phyloP scores from a whole-genome alignment of 345 rosid species.

The Citrus glauca region DNA sequence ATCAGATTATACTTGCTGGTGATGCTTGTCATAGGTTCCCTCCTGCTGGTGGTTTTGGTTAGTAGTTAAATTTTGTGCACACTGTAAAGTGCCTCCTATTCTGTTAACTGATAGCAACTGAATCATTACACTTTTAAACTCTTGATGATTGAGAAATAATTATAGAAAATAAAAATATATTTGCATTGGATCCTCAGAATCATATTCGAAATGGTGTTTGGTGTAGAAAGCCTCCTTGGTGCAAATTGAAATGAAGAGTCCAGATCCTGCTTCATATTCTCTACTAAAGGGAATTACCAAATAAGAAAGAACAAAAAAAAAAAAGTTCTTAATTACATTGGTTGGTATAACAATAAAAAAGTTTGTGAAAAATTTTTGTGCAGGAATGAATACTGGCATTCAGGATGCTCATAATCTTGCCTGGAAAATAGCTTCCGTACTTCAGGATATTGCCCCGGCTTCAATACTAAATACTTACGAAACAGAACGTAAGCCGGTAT shows the following conservation, averaged over 20 bases:
- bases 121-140: not conserved
- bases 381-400: conserved; percentile 98
- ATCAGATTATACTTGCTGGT: conserved; percentile 73
- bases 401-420: conserved; percentile 98
- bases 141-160: not conserved
- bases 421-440: conserved; percentile 80
- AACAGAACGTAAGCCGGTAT: conserved; percentile 85
- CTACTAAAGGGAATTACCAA: not conserved
- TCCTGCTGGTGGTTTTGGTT: conserved; percentile 98
- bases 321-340: not conserved
- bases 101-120: not conserved
- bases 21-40: conserved; percentile 98
- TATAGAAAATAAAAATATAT: not conserved
- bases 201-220: not conserved
- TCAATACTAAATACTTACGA: conserved; percentile 73
- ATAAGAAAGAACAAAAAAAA: no score
- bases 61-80: conserved; percentile 20
- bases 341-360: not conserved
- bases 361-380: not conserved
- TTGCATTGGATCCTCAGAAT: not conserved
- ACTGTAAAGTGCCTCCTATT: not conserved
- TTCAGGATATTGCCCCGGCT: conserved; percentile 58
- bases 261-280: not conserved
- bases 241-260: not conserved
- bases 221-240: not conserved